Base-by-base conservation (phyloP, 768 basidiomycete genomes). In the Russula compacta region DNA sequence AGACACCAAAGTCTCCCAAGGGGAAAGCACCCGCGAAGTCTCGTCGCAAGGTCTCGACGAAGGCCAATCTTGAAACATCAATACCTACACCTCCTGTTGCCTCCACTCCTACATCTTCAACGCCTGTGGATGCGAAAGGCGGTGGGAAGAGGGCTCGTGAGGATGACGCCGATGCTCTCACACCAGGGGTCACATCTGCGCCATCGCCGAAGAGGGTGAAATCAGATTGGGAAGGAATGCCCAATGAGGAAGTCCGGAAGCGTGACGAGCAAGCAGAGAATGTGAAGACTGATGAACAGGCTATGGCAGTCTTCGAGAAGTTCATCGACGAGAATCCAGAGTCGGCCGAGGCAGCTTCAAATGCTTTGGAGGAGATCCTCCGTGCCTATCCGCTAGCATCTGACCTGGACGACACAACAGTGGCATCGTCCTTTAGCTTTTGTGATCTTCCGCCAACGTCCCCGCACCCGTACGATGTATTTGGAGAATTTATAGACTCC, bases 191-290 rank as follows among this genome's bases (percentile, higher is more conserved):
- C 21, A 2, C 76, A 64, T 80, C 83, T 57, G 82, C 81, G 7
- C 86, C 86, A 7, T 84, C 87, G 6, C 85, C 88, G 14, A 90
- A 90, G 73, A 82, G 85, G 50, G 69, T 73, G 52, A 87, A 86
- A 76, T 82, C 80, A 21, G 86, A 90, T 56, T 88, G 84, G 83
- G 85, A 87, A 50, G 80, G 81, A 9, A 76, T 80, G 29, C 73
- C 79, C 15, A 83, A 75, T 64, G 74, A 76, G 60, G 73, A 77
- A 54, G 55, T 72, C 36, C 74, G 78, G 4, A 73, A 69, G 44
- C 58, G 65, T 39, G 57, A 61, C 11, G 65, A 64, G 24, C 57
- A 66, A 54, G 65, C 55, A 4, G 59, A 64, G 33, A 56, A 39
- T 36, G 77, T 86, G 67, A 82, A 85, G 76, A 82, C 82, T 0